phyloP scores from a whole-genome alignment of 768 basidiomycete genomes.

The Coprinellus aureogranulatus region DNA sequence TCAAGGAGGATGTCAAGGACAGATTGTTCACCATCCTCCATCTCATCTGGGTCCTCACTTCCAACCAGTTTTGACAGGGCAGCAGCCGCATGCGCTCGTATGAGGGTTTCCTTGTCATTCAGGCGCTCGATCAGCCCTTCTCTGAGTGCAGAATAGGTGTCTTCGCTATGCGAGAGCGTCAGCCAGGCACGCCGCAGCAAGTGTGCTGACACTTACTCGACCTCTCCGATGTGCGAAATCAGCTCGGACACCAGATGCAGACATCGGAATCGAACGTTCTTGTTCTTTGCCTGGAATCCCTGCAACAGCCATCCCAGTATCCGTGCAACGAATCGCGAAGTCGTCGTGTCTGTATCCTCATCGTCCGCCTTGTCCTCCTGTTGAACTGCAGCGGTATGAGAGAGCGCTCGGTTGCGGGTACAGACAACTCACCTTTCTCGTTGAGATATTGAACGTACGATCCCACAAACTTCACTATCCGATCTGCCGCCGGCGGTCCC shows the following conservation, averaged over 20 bases:
- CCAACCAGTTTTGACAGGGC: conserved; percentile 80
- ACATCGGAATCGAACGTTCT: conserved; percentile 77
- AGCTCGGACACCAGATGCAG: conserved; percentile 82
- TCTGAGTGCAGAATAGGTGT: conserved; percentile 69
- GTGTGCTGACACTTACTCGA: conserved; percentile 62
- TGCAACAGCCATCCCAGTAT: conserved; percentile 72
- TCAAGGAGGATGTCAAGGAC: conserved; percentile 69
- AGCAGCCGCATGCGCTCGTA: conserved; percentile 82
- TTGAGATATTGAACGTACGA: conserved; percentile 79
- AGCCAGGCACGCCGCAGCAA: not conserved
- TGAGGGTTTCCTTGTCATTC: conserved; percentile 77
- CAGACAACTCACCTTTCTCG: conserved; percentile 64
- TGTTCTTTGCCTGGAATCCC: conserved; percentile 90
- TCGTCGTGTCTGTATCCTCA: conserved; percentile 64
- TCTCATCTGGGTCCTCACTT: conserved; percentile 57
- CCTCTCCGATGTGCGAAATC: conserved; percentile 80
- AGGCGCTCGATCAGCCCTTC: conserved; percentile 72
- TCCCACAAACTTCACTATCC: conserved; percentile 82
- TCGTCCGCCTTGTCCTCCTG: conserved; percentile 36
- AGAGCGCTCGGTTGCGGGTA: not conserved
- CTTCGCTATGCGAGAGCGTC: conserved; percentile 58
- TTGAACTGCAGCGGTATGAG: conserved; percentile 11
- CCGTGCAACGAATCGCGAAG: conserved; percentile 64
- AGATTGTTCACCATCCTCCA: conserved; percentile 46
- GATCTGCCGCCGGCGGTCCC: conserved; percentile 76